These are phyloP conservation scores for Spergularia marina DNA, from an alignment of 148 eudicot species.

Conservation along the genomic window DNA sequence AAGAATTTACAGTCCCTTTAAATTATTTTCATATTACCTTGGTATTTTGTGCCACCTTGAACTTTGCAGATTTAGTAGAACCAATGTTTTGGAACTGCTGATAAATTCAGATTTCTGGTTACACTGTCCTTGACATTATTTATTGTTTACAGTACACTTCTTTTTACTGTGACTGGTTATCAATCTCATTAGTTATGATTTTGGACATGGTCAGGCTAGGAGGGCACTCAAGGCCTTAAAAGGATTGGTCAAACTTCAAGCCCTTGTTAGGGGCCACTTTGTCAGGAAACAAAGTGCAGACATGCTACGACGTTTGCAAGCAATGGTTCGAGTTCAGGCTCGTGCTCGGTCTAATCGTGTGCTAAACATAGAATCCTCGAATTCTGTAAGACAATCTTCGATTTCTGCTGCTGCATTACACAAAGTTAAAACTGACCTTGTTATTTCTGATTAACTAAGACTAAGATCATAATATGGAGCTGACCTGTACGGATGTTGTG, in stretches of 20 bases:
- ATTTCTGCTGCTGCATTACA: background rate
- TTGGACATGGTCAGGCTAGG: slow-evolving; percentile 59
- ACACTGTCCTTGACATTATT: background rate
- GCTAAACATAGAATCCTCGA: slow-evolving; percentile 37
- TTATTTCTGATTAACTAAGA: background rate
- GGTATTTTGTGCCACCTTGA: slow-evolving; percentile 17
- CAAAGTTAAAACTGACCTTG: background rate
- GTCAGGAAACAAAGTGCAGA: slow-evolving; percentile 87
- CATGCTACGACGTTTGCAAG: slow-evolving; percentile 89
- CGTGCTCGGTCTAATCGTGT: slow-evolving; percentile 69
- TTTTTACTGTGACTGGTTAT: background rate
- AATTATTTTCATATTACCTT: background rate
- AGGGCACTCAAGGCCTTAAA: slow-evolving; percentile 88
- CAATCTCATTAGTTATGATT: background rate
- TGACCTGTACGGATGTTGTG: too few relatives aligned
- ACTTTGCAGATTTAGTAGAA: slow-evolving; percentile 8
- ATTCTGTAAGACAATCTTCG: slow-evolving; percentile 39
- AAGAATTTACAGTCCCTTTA: background rate
- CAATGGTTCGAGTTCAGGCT: slow-evolving; percentile 85
- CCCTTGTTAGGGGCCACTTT: slow-evolving; percentile 86
- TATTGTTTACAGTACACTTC: background rate
- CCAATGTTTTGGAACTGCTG: slow-evolving; percentile 1
- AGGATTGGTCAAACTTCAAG: slow-evolving; percentile 95
- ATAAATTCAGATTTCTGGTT: slow-evolving; percentile 1
- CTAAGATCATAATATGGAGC: background rate